Base-by-base conservation (phyloP, 805 yeast species). In the Metschnikowia cubensis region DNA sequence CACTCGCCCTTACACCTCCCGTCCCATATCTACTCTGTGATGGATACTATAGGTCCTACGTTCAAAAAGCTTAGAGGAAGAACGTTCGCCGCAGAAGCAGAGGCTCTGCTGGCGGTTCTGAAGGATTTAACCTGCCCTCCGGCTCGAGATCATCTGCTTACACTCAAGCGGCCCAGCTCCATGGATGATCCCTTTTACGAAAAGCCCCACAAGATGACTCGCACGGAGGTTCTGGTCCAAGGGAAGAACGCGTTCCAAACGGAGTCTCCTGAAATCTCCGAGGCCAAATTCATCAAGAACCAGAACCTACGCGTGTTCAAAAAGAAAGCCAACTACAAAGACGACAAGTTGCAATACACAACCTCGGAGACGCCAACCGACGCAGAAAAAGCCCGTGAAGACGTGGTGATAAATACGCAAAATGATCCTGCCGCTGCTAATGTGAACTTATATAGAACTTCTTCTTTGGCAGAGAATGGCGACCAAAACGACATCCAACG, bases 141-240 rank as follows among this genome's bases (percentile, higher is more conserved):
- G n/a, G 25, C 39, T 35, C 46, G 38, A 35, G 39, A 43, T 31
- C 46, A 43, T 25, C 33, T 34, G 18, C 45, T 52, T 21, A 33
- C 38, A 22, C 51, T 47, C 34, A 54, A 50, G 32, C 58, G 61
- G 21, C 51, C 48, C 8, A 49, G 51, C 31, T 50, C 56, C 20
- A 61, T 55, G 14, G 68, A 64, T 36, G 67, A 67, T 48, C 71
- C 71, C 5, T 67, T 67, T 52, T 58, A 61, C 42, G 71, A 67
- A 45, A 47, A 45, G 38, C 48, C 50, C 25, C 53, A 51, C 50
- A 64, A 49, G 33, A 38, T 15, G 13, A 18, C 49, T 15, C 51
- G 51, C 8, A 44, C 47, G 15, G 53, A 42, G 25, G 20, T 15
- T 20, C 42, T 35, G 7, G 32, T n/a, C 8, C 15, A 42, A 5